Conservation (phyloP, 768 basidiomycete genomes). For the Suillus americanus region DNA sequence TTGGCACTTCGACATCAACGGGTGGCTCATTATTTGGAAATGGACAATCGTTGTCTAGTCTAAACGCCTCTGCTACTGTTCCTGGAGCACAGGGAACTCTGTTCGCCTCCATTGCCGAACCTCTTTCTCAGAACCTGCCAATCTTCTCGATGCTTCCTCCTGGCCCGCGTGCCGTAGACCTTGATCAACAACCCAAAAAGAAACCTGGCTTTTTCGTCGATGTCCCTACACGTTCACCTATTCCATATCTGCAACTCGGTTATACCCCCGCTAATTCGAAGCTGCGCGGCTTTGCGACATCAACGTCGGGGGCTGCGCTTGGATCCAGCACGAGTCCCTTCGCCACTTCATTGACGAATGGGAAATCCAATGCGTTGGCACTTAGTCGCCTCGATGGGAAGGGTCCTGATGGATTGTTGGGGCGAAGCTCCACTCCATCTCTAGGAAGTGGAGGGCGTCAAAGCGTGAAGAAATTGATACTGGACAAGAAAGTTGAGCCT, state of each 20-base stretch:
- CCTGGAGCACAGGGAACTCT: constrained; percentile 58
- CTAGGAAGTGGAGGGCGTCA: constrained; percentile 69
- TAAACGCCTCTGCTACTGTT: constrained; percentile 41
- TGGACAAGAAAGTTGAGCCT: constrained; percentile 83
- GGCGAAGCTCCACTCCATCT: constrained; percentile 55
- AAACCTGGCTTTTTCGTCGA: constrained; percentile 78
- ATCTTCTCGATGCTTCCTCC: constrained; percentile 77
- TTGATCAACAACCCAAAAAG: constrained; percentile 69
- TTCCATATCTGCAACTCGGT: constrained; percentile 62
- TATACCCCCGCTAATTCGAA: constrained; percentile 64
- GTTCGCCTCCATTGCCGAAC: constrained; percentile 87
- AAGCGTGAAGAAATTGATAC: constrained; percentile 90
- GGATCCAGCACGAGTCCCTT: constrained; percentile 36
- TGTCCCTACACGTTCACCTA: constrained; percentile 67
- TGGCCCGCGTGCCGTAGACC: constrained; percentile 59
- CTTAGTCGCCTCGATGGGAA: constrained; percentile 50
- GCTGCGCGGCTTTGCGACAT: constrained; percentile 63
- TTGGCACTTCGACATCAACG: constrained; percentile 44
- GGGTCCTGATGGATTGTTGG: constrained; percentile 46
- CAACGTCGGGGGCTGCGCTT: constrained; percentile 39
- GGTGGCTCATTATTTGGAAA: constrained; percentile 41
- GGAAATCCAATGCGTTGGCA: constrained; percentile 55
- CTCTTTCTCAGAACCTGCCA: constrained; percentile 68
- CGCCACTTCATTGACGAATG: constrained; percentile 49
- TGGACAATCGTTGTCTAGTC: constrained; percentile 26